Evolutionary conservation across 2,329 filamentous ascomycete species (phyloP).

Genomic region (Sporothrix euskadiensis): DNA sequence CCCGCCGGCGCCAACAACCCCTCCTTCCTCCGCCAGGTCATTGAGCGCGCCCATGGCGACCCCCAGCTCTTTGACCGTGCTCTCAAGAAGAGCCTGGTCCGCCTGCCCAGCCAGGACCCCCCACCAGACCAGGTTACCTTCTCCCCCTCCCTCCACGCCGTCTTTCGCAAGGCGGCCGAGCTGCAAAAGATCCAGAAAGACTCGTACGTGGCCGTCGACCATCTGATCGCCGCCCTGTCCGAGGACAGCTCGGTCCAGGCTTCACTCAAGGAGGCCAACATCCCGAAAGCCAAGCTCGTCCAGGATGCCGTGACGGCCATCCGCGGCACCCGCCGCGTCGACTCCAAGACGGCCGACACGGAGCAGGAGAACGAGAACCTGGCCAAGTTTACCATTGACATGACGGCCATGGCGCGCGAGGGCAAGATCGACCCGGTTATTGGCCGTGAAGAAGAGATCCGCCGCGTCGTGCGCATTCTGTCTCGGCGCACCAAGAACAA

Average conservation of each 20-base stretch:
- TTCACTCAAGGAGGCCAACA: conserved; percentile 79
- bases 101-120: conserved; percentile 90
- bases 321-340: conserved; percentile 87
- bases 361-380: conserved; percentile 94
- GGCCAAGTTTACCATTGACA: conserved; percentile 97
- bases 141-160: conserved; percentile 76
- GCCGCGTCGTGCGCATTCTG: conserved; percentile 86
- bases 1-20: conserved; percentile 58
- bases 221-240: conserved; percentile 80
- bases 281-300: conserved; percentile 87
- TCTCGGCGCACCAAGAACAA: conserved; percentile 98
- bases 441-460: conserved; percentile 92
- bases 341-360: conserved; percentile 92
- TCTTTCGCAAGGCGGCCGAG: conserved; percentile 82
- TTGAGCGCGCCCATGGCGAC: conserved; percentile 92
- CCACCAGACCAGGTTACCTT: conserved; percentile 86
- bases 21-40: conserved; percentile 91
- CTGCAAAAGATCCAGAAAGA: conserved; percentile 98
- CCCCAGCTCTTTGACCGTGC: conserved; percentile 83
- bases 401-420: conserved; percentile 94
- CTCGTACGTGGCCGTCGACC: conserved; percentile 89
- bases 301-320: conserved; percentile 90
- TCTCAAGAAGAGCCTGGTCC: conserved; percentile 88
- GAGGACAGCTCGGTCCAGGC: conserved; percentile 76
- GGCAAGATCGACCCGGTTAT: conserved; percentile 98